Conservation (phyloP, 805 yeast species). For the Komagataella mondaviorum region DNA sequence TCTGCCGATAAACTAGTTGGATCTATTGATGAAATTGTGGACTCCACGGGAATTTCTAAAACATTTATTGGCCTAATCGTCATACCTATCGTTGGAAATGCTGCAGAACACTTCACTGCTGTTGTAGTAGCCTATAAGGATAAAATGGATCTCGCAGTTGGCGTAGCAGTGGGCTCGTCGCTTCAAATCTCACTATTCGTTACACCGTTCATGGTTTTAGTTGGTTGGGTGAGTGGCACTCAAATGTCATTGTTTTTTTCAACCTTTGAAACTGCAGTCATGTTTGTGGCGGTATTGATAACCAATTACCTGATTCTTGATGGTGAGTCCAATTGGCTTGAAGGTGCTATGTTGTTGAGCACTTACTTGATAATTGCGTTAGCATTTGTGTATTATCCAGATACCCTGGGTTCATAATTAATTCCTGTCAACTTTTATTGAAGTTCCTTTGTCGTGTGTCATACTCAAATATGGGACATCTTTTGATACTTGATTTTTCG, state of each 20-base stretch:
- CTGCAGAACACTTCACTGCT: constrained; percentile 98
- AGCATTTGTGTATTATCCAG: constrained; percentile 87
- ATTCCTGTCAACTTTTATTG: no score
- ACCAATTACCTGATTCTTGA: constrained; percentile 80
- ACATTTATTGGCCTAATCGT: constrained; percentile 90
- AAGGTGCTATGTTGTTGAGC: constrained; percentile 84
- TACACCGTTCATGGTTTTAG: constrained; percentile 86
- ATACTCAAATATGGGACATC: not conserved
- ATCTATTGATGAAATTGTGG: constrained; percentile 83
- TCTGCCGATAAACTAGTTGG: constrained; percentile 93
- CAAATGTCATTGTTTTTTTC: constrained; percentile 91
- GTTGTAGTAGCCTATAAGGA: constrained; percentile 89
- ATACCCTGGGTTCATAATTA: constrained; percentile 13
- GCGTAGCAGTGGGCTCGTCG: constrained; percentile 94
- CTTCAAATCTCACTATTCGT: constrained; percentile 91
- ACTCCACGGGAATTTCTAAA: constrained; percentile 73
- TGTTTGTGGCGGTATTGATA: constrained; percentile 81
- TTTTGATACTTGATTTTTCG: no score
- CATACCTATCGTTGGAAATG: constrained; percentile 95
- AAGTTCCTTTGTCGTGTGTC: not conserved
- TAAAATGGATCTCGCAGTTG: constrained; percentile 94
- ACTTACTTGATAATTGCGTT: constrained; percentile 80
- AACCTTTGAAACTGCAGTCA: constrained; percentile 84
- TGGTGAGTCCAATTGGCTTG: constrained; percentile 95
- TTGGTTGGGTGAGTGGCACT: constrained; percentile 86